phyloP scores from a whole-genome alignment of 371 early-diverging fungal genomes.

The Batkoa obscura region DNA sequence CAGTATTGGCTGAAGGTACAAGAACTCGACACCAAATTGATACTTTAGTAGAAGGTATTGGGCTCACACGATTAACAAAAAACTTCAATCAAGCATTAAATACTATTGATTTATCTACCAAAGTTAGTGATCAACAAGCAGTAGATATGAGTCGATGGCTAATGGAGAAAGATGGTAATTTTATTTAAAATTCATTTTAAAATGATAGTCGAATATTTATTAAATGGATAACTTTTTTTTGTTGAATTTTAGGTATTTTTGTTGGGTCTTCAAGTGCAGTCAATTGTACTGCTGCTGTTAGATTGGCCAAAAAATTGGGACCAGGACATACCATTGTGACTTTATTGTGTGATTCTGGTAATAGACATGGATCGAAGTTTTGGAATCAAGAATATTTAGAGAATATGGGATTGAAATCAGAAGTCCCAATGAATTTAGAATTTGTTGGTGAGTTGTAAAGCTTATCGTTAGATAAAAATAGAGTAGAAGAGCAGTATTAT shows the following conservation, averaged over 20 bases:
- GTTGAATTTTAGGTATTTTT: constrained; percentile 33
- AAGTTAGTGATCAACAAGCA: constrained; percentile 77
- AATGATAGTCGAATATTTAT: background rate
- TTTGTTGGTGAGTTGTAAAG: background rate
- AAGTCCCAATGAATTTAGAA: background rate
- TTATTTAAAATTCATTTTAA: constrained; percentile 1
- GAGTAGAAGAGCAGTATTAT: no score
- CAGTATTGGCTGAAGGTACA: constrained; percentile 75
- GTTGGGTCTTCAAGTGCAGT: constrained; percentile 83
- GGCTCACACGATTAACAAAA: constrained; percentile 79
- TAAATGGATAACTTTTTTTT: no score
- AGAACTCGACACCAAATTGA: constrained; percentile 88
- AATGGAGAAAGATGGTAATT: constrained; percentile 53
- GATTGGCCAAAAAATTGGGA: constrained; percentile 43
- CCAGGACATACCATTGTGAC: constrained; percentile 72
- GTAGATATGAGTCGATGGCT: constrained; percentile 78
- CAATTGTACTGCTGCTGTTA: constrained; percentile 75
- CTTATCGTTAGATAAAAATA: background rate
- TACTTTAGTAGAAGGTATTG: constrained; percentile 90
- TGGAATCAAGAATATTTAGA: constrained; percentile 26
- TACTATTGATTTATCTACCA: constrained; percentile 57
- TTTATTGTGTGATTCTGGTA: constrained; percentile 61
- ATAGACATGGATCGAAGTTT: constrained; percentile 66
- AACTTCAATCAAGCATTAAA: constrained; percentile 45
- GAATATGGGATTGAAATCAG: background rate